Evolutionary conservation across 2,329 filamentous ascomycete genomes (phyloP), one percentile per base, ranked within the genome.

Genomic region (Alternaria rosae): DNA sequence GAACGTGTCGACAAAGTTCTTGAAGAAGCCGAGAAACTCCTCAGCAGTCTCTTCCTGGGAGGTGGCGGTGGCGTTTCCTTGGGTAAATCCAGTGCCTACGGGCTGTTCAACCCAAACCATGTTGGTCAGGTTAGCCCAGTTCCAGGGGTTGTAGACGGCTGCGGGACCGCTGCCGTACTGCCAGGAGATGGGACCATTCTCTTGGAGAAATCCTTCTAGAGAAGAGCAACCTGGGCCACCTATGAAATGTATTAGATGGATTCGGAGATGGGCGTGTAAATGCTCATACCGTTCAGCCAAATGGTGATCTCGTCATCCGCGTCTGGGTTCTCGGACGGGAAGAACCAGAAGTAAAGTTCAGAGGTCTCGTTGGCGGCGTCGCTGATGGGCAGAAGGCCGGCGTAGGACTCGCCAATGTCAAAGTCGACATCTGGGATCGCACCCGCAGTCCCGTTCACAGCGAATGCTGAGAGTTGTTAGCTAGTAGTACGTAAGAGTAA

Each of bases 21-120:
- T 89, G 85, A 89, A 93, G 80, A 93, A 95, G 52, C 90, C 90
- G 15, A 91, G 82, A 75, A 94, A 93, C 68, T 94, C 86, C n/a
- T 81, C 78, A 0, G 90, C 90, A 1, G 91, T 84, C 66, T 93
- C 90, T 28, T 87, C 85, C 67, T 92, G 88, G 68, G 85, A 86
- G 5, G 82, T 87, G 10, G 90, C 90, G 0, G 85, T 91, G 4
- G 88, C 83, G 0, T 80, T 86, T 13, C 91, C 91, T 32, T 87
- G 85, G 0, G 88, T 86, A 76, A 91, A 94, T 13, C 91, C 91
- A 0, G 90, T 91, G 28, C 85, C 85, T 12, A 86, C 82, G 1
- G 88, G 89, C 73, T 92, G 89, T 70, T 92, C 91, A 9, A 91
- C 84, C 87, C 89, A 95, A 48, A 95, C 82, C 71, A 94, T 86